Evolutionary conservation across 2,329 filamentous ascomycete genomes (phyloP), one percentile per base, ranked within the genome.

Genomic region (Magnaporthales sp.): DNA sequence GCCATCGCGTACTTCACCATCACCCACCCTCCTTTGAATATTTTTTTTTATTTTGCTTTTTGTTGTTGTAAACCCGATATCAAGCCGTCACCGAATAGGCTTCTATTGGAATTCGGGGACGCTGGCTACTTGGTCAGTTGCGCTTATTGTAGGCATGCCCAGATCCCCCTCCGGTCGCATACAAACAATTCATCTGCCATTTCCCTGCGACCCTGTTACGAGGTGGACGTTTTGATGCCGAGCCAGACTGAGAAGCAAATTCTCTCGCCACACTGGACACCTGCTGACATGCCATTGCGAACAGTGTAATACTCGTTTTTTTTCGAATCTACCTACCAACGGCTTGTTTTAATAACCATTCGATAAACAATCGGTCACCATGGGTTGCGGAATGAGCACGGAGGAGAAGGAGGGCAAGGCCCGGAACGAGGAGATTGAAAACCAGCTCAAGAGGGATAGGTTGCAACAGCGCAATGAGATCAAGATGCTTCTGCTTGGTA

Each of bases 371-470:
- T 69, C 79, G 80, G 83, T 78, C 90, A 93, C 84, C 75, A 99
- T 99, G 95, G 95, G 95, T 89, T 99, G 95, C 81, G 94, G 94
- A 82, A 96, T 97, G 92, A 98, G 94, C 80, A 97, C 95, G 77
- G 95, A 98, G 85, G 95, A 98, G 84, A 97, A 97, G 90, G 95
- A 98, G 93, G 94, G 95, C 83, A 98, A 97, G 91, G 92, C 93
- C 85, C 90, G 95, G 74, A 98, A 99, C 79, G 95, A 99, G 86
- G 94, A 98, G 88, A 99, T 99, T 77, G 95, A 99, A 83, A 98
- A 97, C 80, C 94, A 98, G 85, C 85, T 98, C 78, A 98, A 97
- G 88, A 88, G 92, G 79, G 95, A 99, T 78, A 96, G 96, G 83
- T 91, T 98, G 91, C 91, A 96, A 85, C 93, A 97, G 84, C 90